These are phyloP conservation scores for Penicillium sp. DNA, from an alignment of 2,329 filamentous ascomycete species.

Conservation along the genomic window DNA sequence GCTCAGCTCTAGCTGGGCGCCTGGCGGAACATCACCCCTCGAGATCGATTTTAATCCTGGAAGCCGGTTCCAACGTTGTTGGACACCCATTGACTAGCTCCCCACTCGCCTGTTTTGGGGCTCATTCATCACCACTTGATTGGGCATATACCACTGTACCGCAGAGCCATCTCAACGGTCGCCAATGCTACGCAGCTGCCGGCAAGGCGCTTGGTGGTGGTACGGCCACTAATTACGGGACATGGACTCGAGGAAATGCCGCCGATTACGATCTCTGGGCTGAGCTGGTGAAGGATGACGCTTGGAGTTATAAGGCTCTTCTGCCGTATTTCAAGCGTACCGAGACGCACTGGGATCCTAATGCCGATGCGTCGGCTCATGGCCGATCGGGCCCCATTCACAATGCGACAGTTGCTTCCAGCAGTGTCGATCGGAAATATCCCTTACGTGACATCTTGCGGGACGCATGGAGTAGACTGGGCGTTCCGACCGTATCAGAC, in stretches of 20 bases:
- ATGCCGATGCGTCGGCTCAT: neutral
- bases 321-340: conserved; percentile 22
- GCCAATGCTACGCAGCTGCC: conserved; percentile 28
- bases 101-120: conserved; percentile 20
- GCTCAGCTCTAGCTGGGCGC: conserved; percentile 5
- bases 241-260: conserved; percentile 20
- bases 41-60: conserved; percentile 4
- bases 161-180: conserved; percentile 29
- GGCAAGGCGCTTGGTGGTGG: conserved; percentile 31
- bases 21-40: neutral
- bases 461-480: conserved; percentile 41
- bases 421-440: conserved; percentile 33
- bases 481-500: conserved; percentile 26
- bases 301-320: conserved; percentile 22
- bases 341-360: conserved; percentile 4
- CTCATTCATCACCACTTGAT: conserved; percentile 27
- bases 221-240: conserved; percentile 33
- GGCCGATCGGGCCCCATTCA: conserved; percentile 7
- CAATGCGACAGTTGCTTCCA: conserved; percentile 1
- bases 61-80: conserved; percentile 1
- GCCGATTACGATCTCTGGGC: conserved; percentile 25
- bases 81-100: conserved; percentile 4
- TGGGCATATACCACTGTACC: conserved; percentile 34
- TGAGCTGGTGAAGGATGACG: conserved; percentile 16
- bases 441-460: conserved; percentile 38